Base-by-base conservation (phyloP, 2,329 filamentous ascomycete species). In the Immersiporthe knoxdaviesiana region DNA sequence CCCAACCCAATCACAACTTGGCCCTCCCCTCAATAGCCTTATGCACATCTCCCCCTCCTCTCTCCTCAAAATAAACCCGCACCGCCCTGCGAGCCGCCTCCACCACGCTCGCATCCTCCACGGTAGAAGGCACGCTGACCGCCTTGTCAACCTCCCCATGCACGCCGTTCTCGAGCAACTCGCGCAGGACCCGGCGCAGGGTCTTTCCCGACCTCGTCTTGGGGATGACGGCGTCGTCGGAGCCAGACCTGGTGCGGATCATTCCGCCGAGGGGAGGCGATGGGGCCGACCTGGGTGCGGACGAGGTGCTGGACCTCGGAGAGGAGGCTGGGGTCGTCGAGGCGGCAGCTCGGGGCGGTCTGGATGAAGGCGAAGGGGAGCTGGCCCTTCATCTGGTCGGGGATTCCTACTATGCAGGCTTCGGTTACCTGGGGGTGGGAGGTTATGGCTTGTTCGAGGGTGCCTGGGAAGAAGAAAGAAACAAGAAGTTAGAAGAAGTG, bases 141-240 rank as follows among this genome's bases (percentile, higher is more conserved):
- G 87, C 83, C 77, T 88, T 91, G 21, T 91, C 90, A 74, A 91
- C 91, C 35, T 94, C 88, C 0, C 88, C 92, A 70, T 90, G 86
- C 6, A 90, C 88, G 0, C 88, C 93, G 76, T 97, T 93, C 81
- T 97, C 94, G 21, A 97, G 81, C 73, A 97, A 81, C 80, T 97
- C 92, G 41, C 92, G 85, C 77, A 97, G 80, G 41, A 97, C 93
- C 32, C 94, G 84, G 3, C 94, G 85, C 70, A 97, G 79, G 5
- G 93, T 97, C 85, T 97, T 98, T 37, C 95, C 95, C n/a, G 91
- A 93, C 37, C 94, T 82, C 21, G 95, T 97, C 83, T 94, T 94
- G 7, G 95, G 94, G 65, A 97, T 97, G 85, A 97, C 94, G 21
- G 90, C 90, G 73, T 89, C 89, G 52, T 92, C 92, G 8, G 35